Evolutionary conservation across 176 grass and related monocot species (phyloP).

Genomic region (Hordeum vulgare): DNA sequence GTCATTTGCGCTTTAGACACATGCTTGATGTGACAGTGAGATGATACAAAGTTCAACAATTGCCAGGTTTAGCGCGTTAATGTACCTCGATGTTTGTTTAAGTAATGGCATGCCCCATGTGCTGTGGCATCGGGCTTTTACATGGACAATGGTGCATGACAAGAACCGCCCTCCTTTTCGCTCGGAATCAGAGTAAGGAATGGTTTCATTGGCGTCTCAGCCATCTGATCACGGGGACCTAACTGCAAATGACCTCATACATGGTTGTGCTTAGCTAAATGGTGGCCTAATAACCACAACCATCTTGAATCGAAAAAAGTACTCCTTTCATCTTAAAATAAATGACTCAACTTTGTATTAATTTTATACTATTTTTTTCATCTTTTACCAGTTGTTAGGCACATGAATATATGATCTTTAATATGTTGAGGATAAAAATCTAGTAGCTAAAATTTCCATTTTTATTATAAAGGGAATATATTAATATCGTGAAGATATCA

Average conservation of each 20-base stretch:
- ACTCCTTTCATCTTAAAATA: too few relatives aligned
- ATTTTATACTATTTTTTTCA: too few relatives aligned
- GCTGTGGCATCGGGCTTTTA: neutral
- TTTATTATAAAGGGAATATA: too few relatives aligned
- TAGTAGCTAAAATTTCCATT: too few relatives aligned
- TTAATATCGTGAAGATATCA: too few relatives aligned
- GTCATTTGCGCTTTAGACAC: neutral
- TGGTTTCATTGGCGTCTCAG: neutral
- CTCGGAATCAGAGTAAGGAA: neutral
- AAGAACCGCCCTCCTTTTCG: neutral
- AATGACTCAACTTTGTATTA: too few relatives aligned
- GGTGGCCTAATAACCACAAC: neutral
- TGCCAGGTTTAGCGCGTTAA: neutral
- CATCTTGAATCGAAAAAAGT: too few relatives aligned
- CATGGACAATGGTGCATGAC: neutral
- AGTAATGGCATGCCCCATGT: neutral
- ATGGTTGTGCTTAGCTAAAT: neutral
- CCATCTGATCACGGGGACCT: neutral
- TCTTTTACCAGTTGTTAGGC: too few relatives aligned
- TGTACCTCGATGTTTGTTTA: neutral
- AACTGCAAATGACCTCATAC: neutral
- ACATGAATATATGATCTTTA: too few relatives aligned
- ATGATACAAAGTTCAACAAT: neutral
- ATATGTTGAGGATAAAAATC: too few relatives aligned
- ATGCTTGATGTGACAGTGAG: neutral